These are phyloP conservation scores for Chaetomium sp. DNA, from an alignment of 2,329 filamentous ascomycete genomes.

Conservation along the genomic window DNA sequence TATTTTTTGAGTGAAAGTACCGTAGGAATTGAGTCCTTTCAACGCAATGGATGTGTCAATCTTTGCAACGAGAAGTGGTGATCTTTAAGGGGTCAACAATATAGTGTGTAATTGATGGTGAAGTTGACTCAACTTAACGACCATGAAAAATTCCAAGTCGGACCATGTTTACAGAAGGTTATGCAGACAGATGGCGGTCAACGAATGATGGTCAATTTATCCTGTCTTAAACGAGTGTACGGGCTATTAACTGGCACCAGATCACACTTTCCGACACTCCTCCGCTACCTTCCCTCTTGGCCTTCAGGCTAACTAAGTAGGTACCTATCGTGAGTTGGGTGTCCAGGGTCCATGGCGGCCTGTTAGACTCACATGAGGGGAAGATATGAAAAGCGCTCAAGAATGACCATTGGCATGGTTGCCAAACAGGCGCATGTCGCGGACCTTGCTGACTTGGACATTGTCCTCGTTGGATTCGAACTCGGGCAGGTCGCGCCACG, in stretches of 20 bases:
- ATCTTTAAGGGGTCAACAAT: too few species aligned
- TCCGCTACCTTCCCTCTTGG: background rate
- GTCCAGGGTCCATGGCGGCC: background rate
- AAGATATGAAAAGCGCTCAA: background rate
- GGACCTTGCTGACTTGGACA: background rate
- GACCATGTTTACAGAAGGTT: too few species aligned
- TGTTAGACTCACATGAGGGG: background rate
- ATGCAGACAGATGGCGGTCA: too few species aligned
- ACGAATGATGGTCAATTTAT: background rate
- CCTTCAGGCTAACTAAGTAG: background rate
- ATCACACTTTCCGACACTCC: background rate
- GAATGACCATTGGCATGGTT: conserved; percentile 1
- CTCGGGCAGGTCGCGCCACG: background rate
- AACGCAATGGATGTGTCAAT: background rate
- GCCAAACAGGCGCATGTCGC: conserved; percentile 2
- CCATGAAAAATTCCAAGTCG: too few species aligned
- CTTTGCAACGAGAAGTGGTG: background rate
- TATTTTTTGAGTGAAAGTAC: too few species aligned
- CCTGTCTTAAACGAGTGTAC: background rate
- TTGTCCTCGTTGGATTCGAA: conserved; percentile 2
- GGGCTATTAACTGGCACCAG: background rate
- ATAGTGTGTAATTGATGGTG: too few species aligned
- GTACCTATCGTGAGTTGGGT: background rate
- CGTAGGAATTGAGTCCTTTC: background rate
- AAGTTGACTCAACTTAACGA: background rate